Evolutionary conservation across 108 stramenopile genomes (phyloP).

Genomic region (Hondaea fermentalgiana): DNA sequence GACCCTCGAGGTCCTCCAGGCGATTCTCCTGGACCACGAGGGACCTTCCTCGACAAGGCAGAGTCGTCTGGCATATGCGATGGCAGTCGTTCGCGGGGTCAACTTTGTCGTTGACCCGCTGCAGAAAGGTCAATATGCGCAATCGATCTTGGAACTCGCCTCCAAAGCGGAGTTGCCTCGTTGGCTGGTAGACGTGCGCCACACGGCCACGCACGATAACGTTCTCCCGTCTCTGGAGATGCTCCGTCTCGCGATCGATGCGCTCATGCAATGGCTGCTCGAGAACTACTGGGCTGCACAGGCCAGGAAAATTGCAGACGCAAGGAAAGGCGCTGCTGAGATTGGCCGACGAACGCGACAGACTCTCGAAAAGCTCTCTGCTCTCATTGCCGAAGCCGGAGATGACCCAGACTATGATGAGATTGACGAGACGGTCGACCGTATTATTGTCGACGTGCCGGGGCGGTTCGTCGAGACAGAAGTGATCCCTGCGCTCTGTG

Average conservation of each 20-base stretch:
- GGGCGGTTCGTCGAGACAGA: not conserved
- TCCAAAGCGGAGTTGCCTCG: not conserved
- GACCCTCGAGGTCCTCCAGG: not conserved
- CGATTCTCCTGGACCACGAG: not conserved
- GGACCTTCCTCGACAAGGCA: not conserved
- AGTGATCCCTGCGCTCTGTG: not conserved
- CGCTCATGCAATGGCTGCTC: not conserved
- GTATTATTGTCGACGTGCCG: not conserved
- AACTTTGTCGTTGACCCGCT: not conserved
- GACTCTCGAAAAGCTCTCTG: not conserved
- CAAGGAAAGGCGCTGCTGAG: not conserved
- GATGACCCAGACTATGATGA: not conserved
- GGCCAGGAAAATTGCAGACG: not conserved
- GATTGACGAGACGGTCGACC: not conserved
- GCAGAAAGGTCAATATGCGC: not conserved
- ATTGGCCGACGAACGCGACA: not conserved
- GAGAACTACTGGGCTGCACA: not conserved
- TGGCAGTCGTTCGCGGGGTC: not conserved
- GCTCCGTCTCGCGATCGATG: not conserved
- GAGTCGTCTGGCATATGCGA: not conserved
- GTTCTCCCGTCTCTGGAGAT: not conserved
- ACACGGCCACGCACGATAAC: conserved; percentile 1
- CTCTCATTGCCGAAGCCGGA: not conserved
- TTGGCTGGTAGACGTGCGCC: conserved; percentile 22
- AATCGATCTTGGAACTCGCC: not conserved